Conservation (phyloP, 352 stramenopile species). For the Pythium aquatile region DNA sequence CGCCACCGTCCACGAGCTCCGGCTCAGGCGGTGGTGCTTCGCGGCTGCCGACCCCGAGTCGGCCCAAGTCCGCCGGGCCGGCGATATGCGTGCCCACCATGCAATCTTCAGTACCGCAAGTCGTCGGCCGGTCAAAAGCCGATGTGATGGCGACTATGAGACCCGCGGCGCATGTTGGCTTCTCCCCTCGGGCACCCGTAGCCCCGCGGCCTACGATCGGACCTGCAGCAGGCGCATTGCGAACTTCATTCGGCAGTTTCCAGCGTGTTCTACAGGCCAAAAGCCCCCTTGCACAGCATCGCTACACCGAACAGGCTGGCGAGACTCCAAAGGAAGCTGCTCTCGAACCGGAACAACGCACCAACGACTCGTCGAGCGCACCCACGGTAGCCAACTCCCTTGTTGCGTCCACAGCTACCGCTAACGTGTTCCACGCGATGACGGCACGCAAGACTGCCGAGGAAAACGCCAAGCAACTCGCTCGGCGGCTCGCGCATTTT, state of each 20-base stretch:
- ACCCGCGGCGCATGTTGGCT: conserved; percentile 12
- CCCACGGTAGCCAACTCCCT: background rate
- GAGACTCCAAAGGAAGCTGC: background rate
- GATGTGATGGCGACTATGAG: background rate
- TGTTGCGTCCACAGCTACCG: background rate
- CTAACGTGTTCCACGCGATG: conserved; percentile 44
- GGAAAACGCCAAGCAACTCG: conserved; percentile 44
- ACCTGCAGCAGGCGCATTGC: background rate
- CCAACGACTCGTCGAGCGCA: background rate
- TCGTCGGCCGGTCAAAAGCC: background rate
- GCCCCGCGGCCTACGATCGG: background rate
- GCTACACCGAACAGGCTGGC: background rate
- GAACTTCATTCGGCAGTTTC: background rate
- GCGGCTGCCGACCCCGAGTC: conserved; percentile 9
- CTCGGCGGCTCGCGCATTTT: conserved; percentile 51
- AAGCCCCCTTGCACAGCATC: background rate
- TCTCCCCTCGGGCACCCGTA: conserved; percentile 16
- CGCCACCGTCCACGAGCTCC: background rate
- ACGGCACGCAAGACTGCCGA: conserved; percentile 54
- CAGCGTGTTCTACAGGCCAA: conserved; percentile 15
- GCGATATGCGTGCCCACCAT: conserved; percentile 12
- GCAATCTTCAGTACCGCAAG: background rate
- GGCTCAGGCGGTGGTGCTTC: background rate
- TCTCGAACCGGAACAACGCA: background rate
- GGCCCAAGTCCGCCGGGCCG: conserved; percentile 21